Base-by-base conservation (phyloP, 441 rosid species). In the Melastoma candidum region DNA sequence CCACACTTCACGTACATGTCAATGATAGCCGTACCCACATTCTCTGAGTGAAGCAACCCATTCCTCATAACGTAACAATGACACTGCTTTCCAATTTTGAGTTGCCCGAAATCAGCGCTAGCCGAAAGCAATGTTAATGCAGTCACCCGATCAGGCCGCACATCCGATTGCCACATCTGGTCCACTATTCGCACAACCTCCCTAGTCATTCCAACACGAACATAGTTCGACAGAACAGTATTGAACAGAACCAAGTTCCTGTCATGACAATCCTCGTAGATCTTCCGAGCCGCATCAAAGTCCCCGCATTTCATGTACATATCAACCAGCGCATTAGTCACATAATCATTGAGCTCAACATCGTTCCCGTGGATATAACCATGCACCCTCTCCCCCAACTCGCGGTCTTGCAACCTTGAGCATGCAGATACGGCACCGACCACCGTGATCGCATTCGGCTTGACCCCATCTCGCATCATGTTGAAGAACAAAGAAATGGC, bases 1-100 rank as follows among this genome's bases (percentile, higher is more conserved):
- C 71, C 63, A 64, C 78, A 76, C 68, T 81, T 85, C 90, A 81
- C 83, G 67, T 83, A 85, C 90, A 83, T 79, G 63, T 83, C 82
- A 49, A 80, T 74, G 56, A 77, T 44, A 4, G 85, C 72, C 39
- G 83, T 85, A 36, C 71, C 65, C 61, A 85, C 41, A 51, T 61
- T 79, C 32, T 78, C 87, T 75, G 87, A 81, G 32, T 59, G 45
- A 56, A 72, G 82, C 58, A 83, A 66, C 14, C 82, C 81, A 61
- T 67, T 78, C 61, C 95, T 85, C 70, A 80, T 52, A 51, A 77
- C 75, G 72, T 74, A 82, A 12, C 77, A 77, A 36, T 85, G 90
- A 61, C 84, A 85, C 11, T 67, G 59, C 71, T 66, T 80, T 44
- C 85, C 90, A 46, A 63, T 47, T 44, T 49, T 2, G 32, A 68